Evolutionary conservation across 1,284 basidiomycete genomes (phyloP).

Genomic region (Austroboletus novae-zelandiae): DNA sequence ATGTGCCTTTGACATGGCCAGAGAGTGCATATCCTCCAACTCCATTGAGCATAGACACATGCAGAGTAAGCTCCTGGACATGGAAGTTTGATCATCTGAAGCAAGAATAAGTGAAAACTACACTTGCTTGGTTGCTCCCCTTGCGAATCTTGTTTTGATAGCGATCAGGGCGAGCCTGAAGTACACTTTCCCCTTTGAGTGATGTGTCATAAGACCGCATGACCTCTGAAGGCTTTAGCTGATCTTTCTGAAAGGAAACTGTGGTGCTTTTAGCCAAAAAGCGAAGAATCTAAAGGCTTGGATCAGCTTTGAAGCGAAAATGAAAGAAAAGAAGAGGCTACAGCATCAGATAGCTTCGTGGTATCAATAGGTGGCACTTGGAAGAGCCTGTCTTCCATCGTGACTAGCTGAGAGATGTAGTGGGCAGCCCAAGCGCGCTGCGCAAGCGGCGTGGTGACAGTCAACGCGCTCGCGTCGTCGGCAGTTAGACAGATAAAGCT

Average conservation of each 20-base stretch:
- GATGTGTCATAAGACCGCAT: conserved; percentile 37
- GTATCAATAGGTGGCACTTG: conserved; percentile 42
- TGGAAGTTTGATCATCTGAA: neutral
- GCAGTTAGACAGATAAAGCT: conserved; percentile 34
- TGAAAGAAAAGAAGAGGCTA: conserved; percentile 18
- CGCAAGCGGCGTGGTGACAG: conserved; percentile 33
- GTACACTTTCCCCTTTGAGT: conserved; percentile 20
- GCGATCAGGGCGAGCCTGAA: conserved; percentile 34
- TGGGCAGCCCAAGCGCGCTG: conserved; percentile 57
- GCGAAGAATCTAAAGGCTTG: conserved; percentile 29
- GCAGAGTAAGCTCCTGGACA: conserved; percentile 15
- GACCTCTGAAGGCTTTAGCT: conserved; percentile 42
- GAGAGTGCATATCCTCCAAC: conserved; percentile 20
- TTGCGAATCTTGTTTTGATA: conserved; percentile 44
- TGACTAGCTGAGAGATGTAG: conserved; percentile 28
- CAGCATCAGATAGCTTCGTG: conserved; percentile 34
- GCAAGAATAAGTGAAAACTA: neutral
- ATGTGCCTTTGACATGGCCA: conserved; percentile 8
- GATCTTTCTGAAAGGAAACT: conserved; percentile 48
- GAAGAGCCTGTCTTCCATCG: conserved; percentile 22
- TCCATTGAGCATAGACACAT: conserved; percentile 12
- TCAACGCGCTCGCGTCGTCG: neutral
- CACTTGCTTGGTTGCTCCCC: conserved; percentile 27
- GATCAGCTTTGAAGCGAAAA: neutral
- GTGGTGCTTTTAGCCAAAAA: conserved; percentile 48